phyloP scores from a whole-genome alignment of 2,329 filamentous ascomycete species.

The Trichoderma atrobrunneum region DNA sequence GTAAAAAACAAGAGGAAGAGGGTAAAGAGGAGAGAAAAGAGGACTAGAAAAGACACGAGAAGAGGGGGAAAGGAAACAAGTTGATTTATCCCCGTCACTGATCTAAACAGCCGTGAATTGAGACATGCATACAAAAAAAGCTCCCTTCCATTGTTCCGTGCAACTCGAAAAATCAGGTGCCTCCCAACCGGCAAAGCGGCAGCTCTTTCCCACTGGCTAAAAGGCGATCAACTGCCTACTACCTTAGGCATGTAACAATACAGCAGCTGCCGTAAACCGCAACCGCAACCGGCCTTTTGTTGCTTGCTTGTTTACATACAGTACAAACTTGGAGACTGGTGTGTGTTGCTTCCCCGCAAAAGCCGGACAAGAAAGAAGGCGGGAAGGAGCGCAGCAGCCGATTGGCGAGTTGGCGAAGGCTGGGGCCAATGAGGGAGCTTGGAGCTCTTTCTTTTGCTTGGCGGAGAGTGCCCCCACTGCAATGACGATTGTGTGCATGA shows the following conservation, averaged over 20 bases:
- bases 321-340: background rate
- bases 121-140: background rate
- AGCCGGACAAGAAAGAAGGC: background rate
- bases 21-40: background rate
- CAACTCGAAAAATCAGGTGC: too few species aligned
- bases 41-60: background rate
- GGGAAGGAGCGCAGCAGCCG: background rate
- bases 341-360: conserved; percentile 7
- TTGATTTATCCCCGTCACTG: background rate
- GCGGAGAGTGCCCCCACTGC: background rate
- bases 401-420: background rate
- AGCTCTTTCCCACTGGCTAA: background rate
- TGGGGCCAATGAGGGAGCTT: background rate
- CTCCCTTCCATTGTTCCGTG: background rate
- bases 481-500: background rate
- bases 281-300: conserved; percentile 3
- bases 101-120: background rate
- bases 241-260: background rate
- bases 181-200: background rate
- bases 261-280: background rate
- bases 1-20: background rate
- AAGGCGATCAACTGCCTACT: background rate
- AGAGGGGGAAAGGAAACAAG: background rate
- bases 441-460: background rate
- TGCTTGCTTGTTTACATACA: background rate